Conservation (phyloP, 352 stramenopile species). For the Phytophthora capsici region DNA sequence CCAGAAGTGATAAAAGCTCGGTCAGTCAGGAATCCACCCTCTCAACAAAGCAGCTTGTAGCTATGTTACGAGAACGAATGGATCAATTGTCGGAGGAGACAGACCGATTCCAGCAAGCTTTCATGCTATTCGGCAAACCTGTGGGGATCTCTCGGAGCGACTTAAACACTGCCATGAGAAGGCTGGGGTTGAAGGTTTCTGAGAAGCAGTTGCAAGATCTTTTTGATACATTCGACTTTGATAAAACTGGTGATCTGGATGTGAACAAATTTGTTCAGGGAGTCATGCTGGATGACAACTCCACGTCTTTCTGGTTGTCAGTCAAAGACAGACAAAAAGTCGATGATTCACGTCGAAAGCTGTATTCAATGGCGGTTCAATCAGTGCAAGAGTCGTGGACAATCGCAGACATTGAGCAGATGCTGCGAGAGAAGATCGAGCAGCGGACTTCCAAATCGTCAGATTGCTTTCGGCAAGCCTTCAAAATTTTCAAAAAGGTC, state of each 20-base stretch:
- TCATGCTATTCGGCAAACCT: constrained; percentile 74
- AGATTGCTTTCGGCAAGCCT: constrained; percentile 82
- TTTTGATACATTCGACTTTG: constrained; percentile 79
- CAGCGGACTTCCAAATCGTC: constrained; percentile 78
- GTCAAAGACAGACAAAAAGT: constrained; percentile 62
- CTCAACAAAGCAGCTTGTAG: constrained; percentile 65
- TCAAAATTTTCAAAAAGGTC: constrained; percentile 86
- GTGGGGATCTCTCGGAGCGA: constrained; percentile 61
- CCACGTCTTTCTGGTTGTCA: constrained; percentile 60
- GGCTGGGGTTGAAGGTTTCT: constrained; percentile 60
- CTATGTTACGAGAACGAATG: constrained; percentile 62
- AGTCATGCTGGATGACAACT: constrained; percentile 74
- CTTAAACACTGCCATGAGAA: constrained; percentile 60
- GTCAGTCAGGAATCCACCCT: constrained; percentile 48
- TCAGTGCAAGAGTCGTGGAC: constrained; percentile 77
- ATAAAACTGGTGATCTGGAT: constrained; percentile 78
- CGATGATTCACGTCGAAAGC: constrained; percentile 50
- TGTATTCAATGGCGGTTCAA: constrained; percentile 73
- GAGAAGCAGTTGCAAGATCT: constrained; percentile 59
- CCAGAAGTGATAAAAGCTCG: constrained; percentile 19
- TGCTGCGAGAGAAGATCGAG: constrained; percentile 86
- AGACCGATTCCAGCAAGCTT: constrained; percentile 78
- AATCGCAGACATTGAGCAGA: constrained; percentile 79
- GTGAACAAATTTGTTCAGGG: constrained; percentile 86
- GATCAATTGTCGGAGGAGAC: constrained; percentile 74